Percentiles rank a stretch among this genome's conserved stretches.
These are phyloP conservation scores for Metschnikowia rubicola DNA, from an alignment of 805 yeast genomes.

Conservation along the genomic window DNA sequence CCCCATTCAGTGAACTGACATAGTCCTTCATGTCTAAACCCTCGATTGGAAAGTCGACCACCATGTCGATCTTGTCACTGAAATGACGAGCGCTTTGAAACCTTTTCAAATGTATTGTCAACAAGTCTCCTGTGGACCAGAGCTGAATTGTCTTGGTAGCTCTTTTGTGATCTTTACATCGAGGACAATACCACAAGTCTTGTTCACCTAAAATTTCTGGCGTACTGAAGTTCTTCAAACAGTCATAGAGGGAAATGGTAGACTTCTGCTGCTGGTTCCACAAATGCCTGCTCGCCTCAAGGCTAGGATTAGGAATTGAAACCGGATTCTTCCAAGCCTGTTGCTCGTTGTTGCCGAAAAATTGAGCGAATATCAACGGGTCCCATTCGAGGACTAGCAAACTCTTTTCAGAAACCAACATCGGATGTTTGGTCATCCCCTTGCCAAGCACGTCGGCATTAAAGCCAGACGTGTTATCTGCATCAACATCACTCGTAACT, in stretches of 20 bases:
- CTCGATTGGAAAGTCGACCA: conserved; percentile 83
- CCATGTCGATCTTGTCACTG: conserved; percentile 83
- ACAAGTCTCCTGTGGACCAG: conserved; percentile 91
- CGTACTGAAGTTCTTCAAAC: conserved; percentile 68
- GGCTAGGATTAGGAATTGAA: conserved; percentile 47
- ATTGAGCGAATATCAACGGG: conserved; percentile 42
- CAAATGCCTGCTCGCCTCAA: conserved; percentile 44
- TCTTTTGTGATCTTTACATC: conserved; percentile 81
- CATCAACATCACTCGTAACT: background rate
- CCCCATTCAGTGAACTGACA: conserved; percentile 34
- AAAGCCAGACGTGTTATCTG: background rate
- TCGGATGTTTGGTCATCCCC: background rate
- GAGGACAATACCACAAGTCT: conserved; percentile 92
- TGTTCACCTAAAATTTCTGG: conserved; percentile 84
- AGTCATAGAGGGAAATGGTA: conserved; percentile 55
- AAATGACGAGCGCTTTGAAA: conserved; percentile 81
- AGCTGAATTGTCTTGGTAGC: conserved; percentile 88
- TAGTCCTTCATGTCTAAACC: conserved; percentile 71
- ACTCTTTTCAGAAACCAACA: conserved; percentile 21
- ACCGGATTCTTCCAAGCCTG: conserved; percentile 53
- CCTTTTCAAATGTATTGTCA: conserved; percentile 85
- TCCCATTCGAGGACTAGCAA: conserved; percentile 67
- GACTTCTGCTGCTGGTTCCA: conserved; percentile 44
- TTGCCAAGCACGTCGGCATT: background rate
- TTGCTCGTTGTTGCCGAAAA: conserved; percentile 46